Percentiles rank a stretch among this genome's conserved stretches.
Evolutionary conservation across 495 filamentous ascomycete genomes (phyloP).

Genomic region (Venustampulla echinocandica): DNA sequence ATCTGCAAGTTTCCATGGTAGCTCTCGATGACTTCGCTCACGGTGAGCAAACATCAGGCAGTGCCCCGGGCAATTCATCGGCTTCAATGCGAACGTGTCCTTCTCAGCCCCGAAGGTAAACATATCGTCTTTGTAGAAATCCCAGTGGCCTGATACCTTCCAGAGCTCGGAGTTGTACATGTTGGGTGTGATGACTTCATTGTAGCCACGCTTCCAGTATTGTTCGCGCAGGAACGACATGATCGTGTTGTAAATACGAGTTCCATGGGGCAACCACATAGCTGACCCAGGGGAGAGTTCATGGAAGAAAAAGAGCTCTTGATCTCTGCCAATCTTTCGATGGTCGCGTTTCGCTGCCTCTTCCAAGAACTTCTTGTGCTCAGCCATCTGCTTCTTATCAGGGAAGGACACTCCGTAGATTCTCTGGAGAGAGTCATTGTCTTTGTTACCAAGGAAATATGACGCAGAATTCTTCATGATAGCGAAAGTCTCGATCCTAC

Average conservation of each 20-base stretch:
- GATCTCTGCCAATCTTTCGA: conserved; percentile 79
- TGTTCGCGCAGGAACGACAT: conserved; percentile 70
- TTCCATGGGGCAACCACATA: conserved; percentile 90
- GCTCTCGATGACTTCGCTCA: conserved; percentile 75
- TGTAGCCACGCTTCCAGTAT: conserved; percentile 90
- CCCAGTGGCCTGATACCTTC: conserved; percentile 93
- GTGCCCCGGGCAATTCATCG: conserved; percentile 97
- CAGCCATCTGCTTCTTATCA: conserved; percentile 86
- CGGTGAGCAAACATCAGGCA: conserved; percentile 68
- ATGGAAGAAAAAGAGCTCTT: conserved; percentile 96
- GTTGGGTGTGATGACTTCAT: conserved; percentile 92
- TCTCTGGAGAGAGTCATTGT: conserved; percentile 88
- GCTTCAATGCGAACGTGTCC: conserved; percentile 78
- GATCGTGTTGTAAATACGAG: conserved; percentile 83
- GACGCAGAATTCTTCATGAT: conserved; percentile 93
- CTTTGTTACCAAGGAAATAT: conserved; percentile 89
- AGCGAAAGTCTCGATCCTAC: conserved; percentile 84
- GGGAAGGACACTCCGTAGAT: conserved; percentile 96
- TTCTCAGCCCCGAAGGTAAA: conserved; percentile 89
- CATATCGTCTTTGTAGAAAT: conserved; percentile 95
- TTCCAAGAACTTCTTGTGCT: conserved; percentile 86
- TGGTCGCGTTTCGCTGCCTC: conserved; percentile 96
- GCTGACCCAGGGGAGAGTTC: conserved; percentile 84
- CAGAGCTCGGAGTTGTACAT: conserved; percentile 88
- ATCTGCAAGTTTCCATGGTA: conserved; percentile 85